phyloP scores from a whole-genome alignment of 139 green algal species.

The Spirogloea muscicola region DNA sequence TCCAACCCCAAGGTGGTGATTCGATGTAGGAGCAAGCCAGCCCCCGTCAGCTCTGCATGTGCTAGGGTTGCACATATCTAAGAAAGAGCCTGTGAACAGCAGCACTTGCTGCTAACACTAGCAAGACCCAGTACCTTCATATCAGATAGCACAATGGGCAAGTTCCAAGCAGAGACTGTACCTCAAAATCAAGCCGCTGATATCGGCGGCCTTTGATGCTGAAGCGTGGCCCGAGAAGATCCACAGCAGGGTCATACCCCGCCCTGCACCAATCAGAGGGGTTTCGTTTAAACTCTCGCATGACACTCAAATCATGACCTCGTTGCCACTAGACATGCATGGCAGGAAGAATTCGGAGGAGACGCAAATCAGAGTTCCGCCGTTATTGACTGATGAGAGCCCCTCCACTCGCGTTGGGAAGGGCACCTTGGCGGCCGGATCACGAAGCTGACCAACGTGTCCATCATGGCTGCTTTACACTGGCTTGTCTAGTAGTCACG shows the following conservation, averaged over 20 bases:
- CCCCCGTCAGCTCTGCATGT: no score
- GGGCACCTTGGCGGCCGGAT: slow-evolving; percentile 39
- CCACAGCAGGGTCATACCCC: slow-evolving; percentile 18
- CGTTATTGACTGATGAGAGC: not conserved
- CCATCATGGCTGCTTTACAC: slow-evolving; percentile 28
- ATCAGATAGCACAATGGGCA: not conserved
- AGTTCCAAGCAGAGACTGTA: not conserved
- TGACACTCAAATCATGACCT: not conserved
- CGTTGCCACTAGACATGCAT: not conserved
- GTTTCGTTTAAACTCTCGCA: not conserved
- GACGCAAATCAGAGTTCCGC: not conserved
- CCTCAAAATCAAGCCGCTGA: slow-evolving; percentile 27
- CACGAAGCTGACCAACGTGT: slow-evolving; percentile 44
- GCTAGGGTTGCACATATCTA: no score
- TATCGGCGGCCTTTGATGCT: slow-evolving; percentile 28
- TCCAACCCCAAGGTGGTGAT: no score
- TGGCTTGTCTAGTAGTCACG: no score
- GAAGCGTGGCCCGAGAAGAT: slow-evolving; percentile 41
- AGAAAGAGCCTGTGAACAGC: no score
- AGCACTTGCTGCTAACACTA: no score
- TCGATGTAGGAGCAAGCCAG: not conserved
- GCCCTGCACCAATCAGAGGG: slow-evolving; percentile 13
- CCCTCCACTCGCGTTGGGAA: not conserved
- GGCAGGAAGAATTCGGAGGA: not conserved
- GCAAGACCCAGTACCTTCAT: no score